These are phyloP conservation scores for Cavenderia fasciculata DNA, from an alignment of 78 protist species.

Conservation along the genomic window DNA sequence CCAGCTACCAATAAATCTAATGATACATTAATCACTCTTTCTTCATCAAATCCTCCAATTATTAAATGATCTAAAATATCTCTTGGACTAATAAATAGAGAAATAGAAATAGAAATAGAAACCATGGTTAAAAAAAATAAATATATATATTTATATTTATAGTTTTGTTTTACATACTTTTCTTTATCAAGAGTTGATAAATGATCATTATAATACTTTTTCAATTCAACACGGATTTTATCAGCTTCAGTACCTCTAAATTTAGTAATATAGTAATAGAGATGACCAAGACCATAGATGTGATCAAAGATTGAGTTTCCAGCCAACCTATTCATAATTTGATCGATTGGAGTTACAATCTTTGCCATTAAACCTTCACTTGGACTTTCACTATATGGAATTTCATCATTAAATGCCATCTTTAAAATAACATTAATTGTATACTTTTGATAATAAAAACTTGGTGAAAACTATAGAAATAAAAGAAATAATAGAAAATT, in stretches of 20 bases:
- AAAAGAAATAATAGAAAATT: no score
- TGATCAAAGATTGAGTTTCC: not conserved
- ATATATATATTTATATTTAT: not conserved
- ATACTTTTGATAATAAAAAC: not conserved
- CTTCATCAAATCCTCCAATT: not conserved
- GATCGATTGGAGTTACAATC: not conserved
- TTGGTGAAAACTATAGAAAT: not conserved
- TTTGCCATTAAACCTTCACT: not conserved
- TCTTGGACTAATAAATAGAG: conserved; percentile 15
- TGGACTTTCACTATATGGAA: not conserved
- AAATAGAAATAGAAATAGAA: no score
- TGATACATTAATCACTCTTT: not conserved
- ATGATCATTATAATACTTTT: not conserved
- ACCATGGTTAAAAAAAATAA: not conserved
- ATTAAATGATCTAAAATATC: conserved; percentile 28
- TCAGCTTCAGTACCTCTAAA: not conserved
- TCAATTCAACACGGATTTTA: not conserved
- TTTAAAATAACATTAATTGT: not conserved
- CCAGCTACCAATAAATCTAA: conserved; percentile 31
- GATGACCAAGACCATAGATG: not conserved
- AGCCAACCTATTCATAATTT: not conserved
- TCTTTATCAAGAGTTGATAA: not conserved
- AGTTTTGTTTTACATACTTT: not conserved
- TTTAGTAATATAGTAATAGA: not conserved
- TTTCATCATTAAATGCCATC: not conserved